Base-by-base conservation (phyloP, 1,139 yeast species). In the Nakaseomyces uthaithaninus region DNA sequence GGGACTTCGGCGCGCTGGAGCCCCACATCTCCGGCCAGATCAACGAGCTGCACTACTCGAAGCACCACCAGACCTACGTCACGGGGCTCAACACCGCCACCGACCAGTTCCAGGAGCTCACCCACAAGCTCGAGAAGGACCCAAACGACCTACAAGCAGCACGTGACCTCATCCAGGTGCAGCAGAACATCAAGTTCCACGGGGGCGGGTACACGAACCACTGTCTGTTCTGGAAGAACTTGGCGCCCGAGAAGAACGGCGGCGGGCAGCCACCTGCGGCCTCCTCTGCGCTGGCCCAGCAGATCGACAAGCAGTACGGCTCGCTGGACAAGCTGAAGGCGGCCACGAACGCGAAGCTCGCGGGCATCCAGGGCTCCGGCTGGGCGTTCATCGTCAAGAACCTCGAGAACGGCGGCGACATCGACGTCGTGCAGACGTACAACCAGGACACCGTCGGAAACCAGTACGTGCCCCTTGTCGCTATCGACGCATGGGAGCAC, bases 401-500 rank as follows among this genome's bases (percentile, higher is more conserved):
- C 72, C 72, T 77, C 64, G 82, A 75, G 53, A 84, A 82, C 54
- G 91, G 91, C 52, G 75, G 79, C 39, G 46, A 53, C 26, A 65
- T 89, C 58, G 95, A 85, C 53, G 83, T 89, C 44, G 83, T 86
- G 47, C 85, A 89, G 60, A 84, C 89, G 53, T 72, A 77, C 53
- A 89, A 89, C 72, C 97, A 89, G 67, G 97, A 89, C 66, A 83
- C 94, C 31, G 86, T 84, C 28, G 82, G 86, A 31, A 39, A 46
- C 10, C 69, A 75, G 23, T 72, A 75, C 60, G 72, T 77, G 42
- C 95, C 96, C 38, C 71, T 89, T 64, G 74, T 89, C 46, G 97
- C 95, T 41, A 85, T 89, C 63, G 97, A 89, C 60, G 96, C 97
- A 47, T 89, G 97, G 97, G 97, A 89, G 67, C 97, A 89, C 62